A percentile compares a stretch with the other conserved stretches of the same genome.
Conservation (phyloP, 306 rosid species). For the Prosopis cineraria region DNA sequence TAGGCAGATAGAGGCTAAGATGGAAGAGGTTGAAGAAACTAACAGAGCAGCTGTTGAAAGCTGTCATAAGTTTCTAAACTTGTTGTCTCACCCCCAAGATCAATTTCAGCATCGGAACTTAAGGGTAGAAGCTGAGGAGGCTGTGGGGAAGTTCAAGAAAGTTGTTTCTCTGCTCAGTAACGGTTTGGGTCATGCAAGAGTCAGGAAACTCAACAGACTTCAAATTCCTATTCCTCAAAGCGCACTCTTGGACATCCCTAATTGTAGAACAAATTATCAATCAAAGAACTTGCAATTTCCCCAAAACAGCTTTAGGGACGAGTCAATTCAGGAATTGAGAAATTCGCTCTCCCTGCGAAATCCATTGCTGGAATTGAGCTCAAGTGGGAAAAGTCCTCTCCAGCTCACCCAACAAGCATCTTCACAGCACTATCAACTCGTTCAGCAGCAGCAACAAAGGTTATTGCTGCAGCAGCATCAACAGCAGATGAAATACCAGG, state of each 20-base stretch:
- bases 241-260: slow-evolving; percentile 72
- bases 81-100: slow-evolving; percentile 73
- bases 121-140: slow-evolving; percentile 76
- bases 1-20: slow-evolving; percentile 36
- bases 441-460: slow-evolving; percentile 76
- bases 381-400: slow-evolving; percentile 65
- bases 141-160: slow-evolving; percentile 85
- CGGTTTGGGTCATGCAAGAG: slow-evolving; percentile 87
- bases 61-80: slow-evolving; percentile 70
- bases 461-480: slow-evolving; percentile 60
- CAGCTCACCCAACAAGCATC: slow-evolving; percentile 58
- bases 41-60: slow-evolving; percentile 80
- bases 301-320: slow-evolving; percentile 52
- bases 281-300: slow-evolving; percentile 49
- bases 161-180: slow-evolving; percentile 79
- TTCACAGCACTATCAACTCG: slow-evolving; percentile 60
- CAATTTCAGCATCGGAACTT: slow-evolving; percentile 66
- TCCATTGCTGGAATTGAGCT: slow-evolving; percentile 70
- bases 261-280: slow-evolving; percentile 47
- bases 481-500: slow-evolving; percentile 70
- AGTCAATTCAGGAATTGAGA: slow-evolving; percentile 57
- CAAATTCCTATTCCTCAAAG: slow-evolving; percentile 63
- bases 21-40: slow-evolving; percentile 89
- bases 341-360: slow-evolving; percentile 58
- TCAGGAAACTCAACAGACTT: slow-evolving; percentile 60